phyloP scores from a whole-genome alignment of 768 basidiomycete species.

The Phylloporus sp. region DNA sequence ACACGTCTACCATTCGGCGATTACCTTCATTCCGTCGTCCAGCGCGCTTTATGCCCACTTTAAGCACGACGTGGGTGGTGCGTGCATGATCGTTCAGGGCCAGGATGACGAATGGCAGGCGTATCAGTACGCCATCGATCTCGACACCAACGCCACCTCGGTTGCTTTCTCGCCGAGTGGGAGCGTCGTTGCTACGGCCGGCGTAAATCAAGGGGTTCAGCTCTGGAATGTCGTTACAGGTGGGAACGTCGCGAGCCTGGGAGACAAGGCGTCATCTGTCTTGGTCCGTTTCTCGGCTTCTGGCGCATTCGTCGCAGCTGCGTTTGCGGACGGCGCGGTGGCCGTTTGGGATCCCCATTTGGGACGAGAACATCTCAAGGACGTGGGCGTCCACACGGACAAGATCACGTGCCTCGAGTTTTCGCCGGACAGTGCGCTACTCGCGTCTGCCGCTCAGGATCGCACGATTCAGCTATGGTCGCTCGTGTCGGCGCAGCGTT shows the following conservation, averaged over 20 bases:
- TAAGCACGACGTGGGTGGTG: slow-evolving; percentile 8
- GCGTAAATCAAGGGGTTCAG: slow-evolving; percentile 9
- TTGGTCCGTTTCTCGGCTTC: slow-evolving; percentile 9
- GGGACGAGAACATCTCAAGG: slow-evolving; percentile 9
- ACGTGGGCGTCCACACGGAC: slow-evolving; percentile 1
- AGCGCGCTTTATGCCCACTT: slow-evolving; percentile 8
- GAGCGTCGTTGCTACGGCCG: slow-evolving; percentile 6
- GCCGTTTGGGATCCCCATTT: slow-evolving; percentile 13
- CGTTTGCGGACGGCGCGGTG: slow-evolving; percentile 4
- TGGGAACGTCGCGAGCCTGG: slow-evolving; percentile 11
- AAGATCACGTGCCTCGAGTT: slow-evolving; percentile 11
- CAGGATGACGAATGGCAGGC: slow-evolving; percentile 3
- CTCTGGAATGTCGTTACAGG: slow-evolving; percentile 15
- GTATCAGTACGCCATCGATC: slow-evolving; percentile 4
- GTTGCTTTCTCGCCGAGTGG: slow-evolving; percentile 14
- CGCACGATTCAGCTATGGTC: slow-evolving; percentile 17
- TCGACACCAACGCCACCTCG: slow-evolving; percentile 5
- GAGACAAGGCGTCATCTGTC: slow-evolving; percentile 3
- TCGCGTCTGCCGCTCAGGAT: slow-evolving; percentile 13
- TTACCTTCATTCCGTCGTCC: slow-evolving; percentile 7
- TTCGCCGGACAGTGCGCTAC: slow-evolving; percentile 1
- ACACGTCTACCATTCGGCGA: slow-evolving; percentile 12
- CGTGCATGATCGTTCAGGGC: not conserved
- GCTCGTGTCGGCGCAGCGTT: not conserved
- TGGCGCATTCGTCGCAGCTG: slow-evolving; percentile 11